These are phyloP conservation scores for Hypoxylon sp. DNA, from an alignment of 2,329 filamentous ascomycete genomes.

Conservation along the genomic window DNA sequence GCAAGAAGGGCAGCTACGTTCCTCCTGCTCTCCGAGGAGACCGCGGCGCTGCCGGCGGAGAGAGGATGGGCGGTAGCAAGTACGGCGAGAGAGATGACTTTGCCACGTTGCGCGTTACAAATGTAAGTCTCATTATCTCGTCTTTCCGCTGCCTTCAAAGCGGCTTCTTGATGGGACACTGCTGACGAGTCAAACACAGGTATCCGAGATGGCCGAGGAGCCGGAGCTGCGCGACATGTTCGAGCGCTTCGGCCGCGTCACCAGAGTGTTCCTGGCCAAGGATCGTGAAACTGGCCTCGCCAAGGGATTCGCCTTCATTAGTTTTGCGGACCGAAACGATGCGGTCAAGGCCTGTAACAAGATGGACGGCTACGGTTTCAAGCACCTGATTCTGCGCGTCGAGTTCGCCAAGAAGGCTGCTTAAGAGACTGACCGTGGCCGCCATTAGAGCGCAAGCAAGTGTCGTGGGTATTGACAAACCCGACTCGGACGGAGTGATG, in stretches of 20 bases:
- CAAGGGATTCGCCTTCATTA: constrained; percentile 99
- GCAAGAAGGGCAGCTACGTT: constrained; percentile 86
- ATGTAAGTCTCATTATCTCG: constrained; percentile 69
- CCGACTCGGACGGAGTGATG: no score
- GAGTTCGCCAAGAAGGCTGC: constrained; percentile 83
- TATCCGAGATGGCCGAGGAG: constrained; percentile 97
- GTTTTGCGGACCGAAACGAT: constrained; percentile 88
- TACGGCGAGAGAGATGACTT: constrained; percentile 93
- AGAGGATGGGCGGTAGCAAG: constrained; percentile 87
- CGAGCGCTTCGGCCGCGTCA: constrained; percentile 95
- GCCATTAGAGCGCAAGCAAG: no score
- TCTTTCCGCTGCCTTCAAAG: background rate
- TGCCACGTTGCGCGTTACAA: constrained; percentile 95
- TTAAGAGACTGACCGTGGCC: constrained; percentile 34
- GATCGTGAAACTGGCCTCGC: constrained; percentile 94
- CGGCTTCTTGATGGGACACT: background rate
- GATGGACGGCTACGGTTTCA: constrained; percentile 95
- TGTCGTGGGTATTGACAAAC: no score
- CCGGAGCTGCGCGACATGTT: constrained; percentile 96
- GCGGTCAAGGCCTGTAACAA: constrained; percentile 93
- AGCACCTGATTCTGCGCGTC: constrained; percentile 84
- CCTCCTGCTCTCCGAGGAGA: constrained; percentile 89
- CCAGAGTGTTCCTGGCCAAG: constrained; percentile 96
- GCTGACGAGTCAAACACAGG: constrained; percentile 57
- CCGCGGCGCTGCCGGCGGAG: constrained; percentile 67